Base-by-base conservation (phyloP, 352 stramenopile species). In the Globisporangium nagaii region DNA sequence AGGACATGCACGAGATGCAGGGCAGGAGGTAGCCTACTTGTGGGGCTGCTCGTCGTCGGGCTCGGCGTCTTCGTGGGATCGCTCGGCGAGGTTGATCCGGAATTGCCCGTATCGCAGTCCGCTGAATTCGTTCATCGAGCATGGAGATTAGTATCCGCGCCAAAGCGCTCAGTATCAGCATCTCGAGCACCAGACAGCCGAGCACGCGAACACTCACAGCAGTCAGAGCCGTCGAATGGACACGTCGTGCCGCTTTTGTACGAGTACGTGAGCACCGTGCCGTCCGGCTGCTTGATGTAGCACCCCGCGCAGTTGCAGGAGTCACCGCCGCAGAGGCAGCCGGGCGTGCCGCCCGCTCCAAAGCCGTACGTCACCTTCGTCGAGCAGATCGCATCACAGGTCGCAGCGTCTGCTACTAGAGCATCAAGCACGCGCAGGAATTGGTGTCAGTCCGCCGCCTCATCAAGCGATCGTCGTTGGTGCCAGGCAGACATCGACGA, bases 231-330 rank as follows among this genome's bases (percentile, higher is more conserved):
- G 22, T 30, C 10, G 24, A 27, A 53, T 13, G 3, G 35, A 17
- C 56, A 65, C 19, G 17, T 65, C 25, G 19, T 19, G n/a, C 40
- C 39, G 5, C 17, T 13, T 7, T 31, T 5, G 25, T 73, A 50
- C 15, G 57, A 62, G 20, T 71, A 82, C 39, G 61, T 66, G 13
- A 70, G 30, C 31, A 79, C 32, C 4, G 7, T 46, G 22, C 59
- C 66, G 40, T 65, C 56, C 8, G 49, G 1, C 32, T 65, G 51
- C 34, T 65, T 20, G 15, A 24, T 4, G 41, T 79, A 84, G 61
- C 73, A 84, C 42, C 75, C 50, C 13, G 65, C 63, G 55, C 73
- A 84, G 22, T 60, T 64, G 60, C 73, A 84, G 30, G 35, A 41
- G 50, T 45, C 32, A 48, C 58, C 35, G 4, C 5, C 22, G 30